These are phyloP conservation scores for Prunus mume DNA, from an alignment of 306 rosid genomes.

Conservation along the genomic window DNA sequence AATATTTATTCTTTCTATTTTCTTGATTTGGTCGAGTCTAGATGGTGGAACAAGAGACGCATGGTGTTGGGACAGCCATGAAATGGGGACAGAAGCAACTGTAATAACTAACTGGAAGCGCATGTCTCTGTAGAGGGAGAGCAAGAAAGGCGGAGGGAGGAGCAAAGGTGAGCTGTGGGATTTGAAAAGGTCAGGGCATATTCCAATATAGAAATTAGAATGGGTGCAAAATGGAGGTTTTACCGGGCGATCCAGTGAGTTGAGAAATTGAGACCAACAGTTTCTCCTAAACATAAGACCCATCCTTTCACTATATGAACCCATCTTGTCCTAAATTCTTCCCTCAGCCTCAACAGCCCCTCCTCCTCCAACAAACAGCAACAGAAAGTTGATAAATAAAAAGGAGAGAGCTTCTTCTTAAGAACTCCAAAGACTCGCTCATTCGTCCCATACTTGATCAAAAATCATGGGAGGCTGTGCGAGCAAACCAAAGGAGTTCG, in stretches of 20 bases:
- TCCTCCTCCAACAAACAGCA: neutral
- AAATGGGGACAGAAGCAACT: neutral
- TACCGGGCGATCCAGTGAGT: neutral
- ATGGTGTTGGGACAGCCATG: neutral
- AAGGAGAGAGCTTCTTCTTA: neutral
- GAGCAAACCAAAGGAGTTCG: constrained; percentile 61
- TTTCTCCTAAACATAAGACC: constrained; percentile 29
- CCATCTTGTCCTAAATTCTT: neutral
- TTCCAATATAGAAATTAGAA: neutral
- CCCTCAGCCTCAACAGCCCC: constrained; percentile 30
- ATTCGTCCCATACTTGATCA: neutral
- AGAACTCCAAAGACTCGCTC: constrained; percentile 21
- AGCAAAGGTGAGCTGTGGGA: neutral
- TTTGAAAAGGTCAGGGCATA: constrained; percentile 11
- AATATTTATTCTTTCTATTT: neutral
- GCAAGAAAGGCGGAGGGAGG: constrained; percentile 1
- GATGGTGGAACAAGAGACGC: neutral
- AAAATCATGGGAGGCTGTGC: constrained; percentile 84
- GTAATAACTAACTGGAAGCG: constrained; percentile 14
- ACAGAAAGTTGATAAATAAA: neutral
- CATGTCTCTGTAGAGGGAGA: neutral
- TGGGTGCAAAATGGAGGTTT: constrained; percentile 13
- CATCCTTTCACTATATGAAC: constrained; percentile 13
- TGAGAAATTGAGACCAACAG: constrained; percentile 9
- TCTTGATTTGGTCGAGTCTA: neutral